Conservation (phyloP, 257 asterid species). For the Nicotiana tomentosiformis region DNA sequence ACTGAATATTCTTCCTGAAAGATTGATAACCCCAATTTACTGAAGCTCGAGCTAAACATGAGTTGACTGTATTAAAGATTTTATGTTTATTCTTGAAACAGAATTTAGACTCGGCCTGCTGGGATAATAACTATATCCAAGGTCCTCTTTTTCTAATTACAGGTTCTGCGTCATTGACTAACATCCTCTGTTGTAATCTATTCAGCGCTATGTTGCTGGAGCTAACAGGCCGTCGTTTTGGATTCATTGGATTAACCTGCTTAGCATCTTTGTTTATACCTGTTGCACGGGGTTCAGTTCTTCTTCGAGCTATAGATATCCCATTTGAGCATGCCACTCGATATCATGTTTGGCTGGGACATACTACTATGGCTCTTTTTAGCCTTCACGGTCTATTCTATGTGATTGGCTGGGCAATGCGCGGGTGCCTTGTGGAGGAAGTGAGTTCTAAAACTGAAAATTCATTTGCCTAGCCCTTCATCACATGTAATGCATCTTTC, state of each 20-base stretch:
- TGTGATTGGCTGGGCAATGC: conserved; percentile 48
- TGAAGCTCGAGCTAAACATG: too few relatives aligned
- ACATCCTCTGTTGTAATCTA: conserved; percentile 8
- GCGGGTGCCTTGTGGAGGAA: conserved; percentile 40
- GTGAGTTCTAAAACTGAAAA: conserved; percentile 28
- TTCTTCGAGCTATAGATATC: conserved; percentile 63
- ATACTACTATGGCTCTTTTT: conserved; percentile 69
- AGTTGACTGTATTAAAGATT: too few relatives aligned
- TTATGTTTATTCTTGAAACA: background rate
- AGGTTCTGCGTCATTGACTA: background rate
- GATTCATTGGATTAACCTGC: conserved; percentile 66
- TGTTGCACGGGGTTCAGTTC: conserved; percentile 67
- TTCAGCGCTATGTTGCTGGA: conserved; percentile 47
- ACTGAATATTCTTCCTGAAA: too few relatives aligned
- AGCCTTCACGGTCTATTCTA: conserved; percentile 72
- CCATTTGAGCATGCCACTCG: conserved; percentile 91
- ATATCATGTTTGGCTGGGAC: conserved; percentile 95
- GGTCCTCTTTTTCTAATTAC: background rate
- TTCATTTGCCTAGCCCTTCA: background rate
- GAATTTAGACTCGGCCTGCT: background rate
- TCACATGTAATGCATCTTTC: background rate
- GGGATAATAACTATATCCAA: background rate
- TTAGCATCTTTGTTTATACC: conserved; percentile 64
- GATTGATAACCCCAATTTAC: too few relatives aligned
- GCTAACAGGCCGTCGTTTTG: conserved; percentile 59